A percentile compares a stretch with the other conserved stretches of the same genome.
phyloP scores from a whole-genome alignment of 345 rosid genomes.

The Lepidium africanum region DNA sequence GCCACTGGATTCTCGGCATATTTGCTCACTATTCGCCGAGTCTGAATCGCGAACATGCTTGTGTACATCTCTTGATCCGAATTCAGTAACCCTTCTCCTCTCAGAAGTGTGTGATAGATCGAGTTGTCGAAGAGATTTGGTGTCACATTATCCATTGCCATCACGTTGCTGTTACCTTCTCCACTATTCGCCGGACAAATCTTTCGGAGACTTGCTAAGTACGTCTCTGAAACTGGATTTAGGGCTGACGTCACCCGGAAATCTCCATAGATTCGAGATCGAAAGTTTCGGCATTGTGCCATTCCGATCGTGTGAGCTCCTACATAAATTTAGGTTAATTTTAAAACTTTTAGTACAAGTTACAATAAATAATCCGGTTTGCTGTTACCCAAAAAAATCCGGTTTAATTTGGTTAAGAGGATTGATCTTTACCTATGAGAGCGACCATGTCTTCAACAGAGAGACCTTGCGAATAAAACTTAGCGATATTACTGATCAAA shows the following conservation, averaged over 20 bases:
- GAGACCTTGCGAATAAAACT: constrained; percentile 67
- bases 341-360: background rate
- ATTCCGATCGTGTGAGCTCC: constrained; percentile 89
- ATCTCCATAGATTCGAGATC: constrained; percentile 59
- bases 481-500: constrained; percentile 48
- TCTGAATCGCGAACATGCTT: constrained; percentile 50
- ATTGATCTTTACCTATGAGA: constrained; percentile 51
- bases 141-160: constrained; percentile 66
- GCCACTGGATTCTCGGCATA: constrained; percentile 54
- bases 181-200: constrained; percentile 47
- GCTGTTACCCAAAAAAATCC: background rate
- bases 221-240: constrained; percentile 30
- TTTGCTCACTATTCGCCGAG: constrained; percentile 47
- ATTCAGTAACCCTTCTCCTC: constrained; percentile 59
- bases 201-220: constrained; percentile 36
- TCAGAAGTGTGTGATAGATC: constrained; percentile 42
- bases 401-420: background rate
- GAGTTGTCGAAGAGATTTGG: constrained; percentile 77
- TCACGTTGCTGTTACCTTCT: constrained; percentile 47
- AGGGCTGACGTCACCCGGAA: constrained; percentile 37
- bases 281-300: constrained; percentile 67
- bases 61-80: constrained; percentile 83
- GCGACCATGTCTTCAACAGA: constrained; percentile 80
- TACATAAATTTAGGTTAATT: constrained; percentile 7
- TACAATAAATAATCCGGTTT: background rate